These are phyloP conservation scores for Pyricularia grisea DNA, from an alignment of 2,329 filamentous ascomycete genomes.

Conservation along the genomic window DNA sequence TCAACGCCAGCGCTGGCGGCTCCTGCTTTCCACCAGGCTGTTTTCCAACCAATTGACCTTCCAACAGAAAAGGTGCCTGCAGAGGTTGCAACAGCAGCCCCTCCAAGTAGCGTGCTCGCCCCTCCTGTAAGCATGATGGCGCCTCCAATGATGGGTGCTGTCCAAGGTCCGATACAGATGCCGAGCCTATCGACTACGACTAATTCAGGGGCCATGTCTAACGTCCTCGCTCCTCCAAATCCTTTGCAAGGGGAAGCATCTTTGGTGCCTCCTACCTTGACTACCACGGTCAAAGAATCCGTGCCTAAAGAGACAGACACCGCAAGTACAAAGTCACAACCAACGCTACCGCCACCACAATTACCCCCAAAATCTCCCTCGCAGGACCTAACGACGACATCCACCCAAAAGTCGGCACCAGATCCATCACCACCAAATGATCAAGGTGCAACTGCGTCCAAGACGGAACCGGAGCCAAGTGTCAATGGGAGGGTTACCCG, in stretches of 20 bases:
- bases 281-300: background rate
- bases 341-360: background rate
- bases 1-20: conserved; percentile 1
- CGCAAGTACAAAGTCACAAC: background rate
- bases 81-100: background rate
- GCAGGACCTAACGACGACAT: background rate
- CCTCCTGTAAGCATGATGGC: conserved; percentile 14
- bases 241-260: conserved; percentile 10
- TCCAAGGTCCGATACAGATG: conserved; percentile 13
- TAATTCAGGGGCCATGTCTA: conserved; percentile 12
- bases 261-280: background rate
- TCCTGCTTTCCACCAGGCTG: conserved; percentile 6
- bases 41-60: conserved; percentile 9
- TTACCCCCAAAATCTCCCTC: background rate
- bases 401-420: background rate
- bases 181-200: conserved; percentile 12
- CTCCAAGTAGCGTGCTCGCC: conserved; percentile 2
- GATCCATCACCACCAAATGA: background rate
- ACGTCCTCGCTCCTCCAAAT: conserved; percentile 17
- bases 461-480: conserved; percentile 17
- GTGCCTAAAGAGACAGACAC: background rate
- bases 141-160: conserved; percentile 10
- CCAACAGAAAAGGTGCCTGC: background rate
- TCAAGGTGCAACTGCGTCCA: conserved; percentile 2
- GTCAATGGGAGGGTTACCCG: conserved; percentile 43